Percentiles rank a stretch among this genome's conserved stretches.
Evolutionary conservation across 257 asterid species (phyloP).

Genomic region (Solanum etuberosum): DNA sequence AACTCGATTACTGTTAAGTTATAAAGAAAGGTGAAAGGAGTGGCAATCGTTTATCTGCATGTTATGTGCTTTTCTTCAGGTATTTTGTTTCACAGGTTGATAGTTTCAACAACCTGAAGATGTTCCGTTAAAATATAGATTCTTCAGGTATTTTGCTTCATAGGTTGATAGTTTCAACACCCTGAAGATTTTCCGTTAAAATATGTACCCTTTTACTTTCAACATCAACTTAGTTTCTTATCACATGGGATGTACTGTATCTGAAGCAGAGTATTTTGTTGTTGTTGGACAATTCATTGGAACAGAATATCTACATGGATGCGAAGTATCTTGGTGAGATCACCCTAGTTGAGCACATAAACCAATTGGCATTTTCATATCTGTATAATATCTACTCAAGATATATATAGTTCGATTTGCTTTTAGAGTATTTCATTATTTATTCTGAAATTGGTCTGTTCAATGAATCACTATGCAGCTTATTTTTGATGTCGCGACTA

Average conservation of each 20-base stretch:
- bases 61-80: not conserved
- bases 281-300: not conserved
- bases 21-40: not conserved
- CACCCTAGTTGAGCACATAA: not conserved
- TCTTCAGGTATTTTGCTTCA: not conserved
- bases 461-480: conserved; percentile 9
- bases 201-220: not conserved
- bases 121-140: not conserved
- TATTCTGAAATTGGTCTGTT: not conserved
- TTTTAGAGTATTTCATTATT: not conserved
- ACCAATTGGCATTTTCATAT: not conserved
- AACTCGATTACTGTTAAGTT: not conserved
- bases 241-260: not conserved
- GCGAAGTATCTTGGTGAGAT: not conserved
- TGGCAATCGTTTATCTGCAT: not conserved
- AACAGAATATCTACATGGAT: not conserved
- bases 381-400: not conserved
- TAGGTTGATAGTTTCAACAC: not conserved
- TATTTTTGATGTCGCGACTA: conserved; percentile 28
- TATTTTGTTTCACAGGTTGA: not conserved
- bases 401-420: not conserved
- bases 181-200: not conserved
- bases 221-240: not conserved
- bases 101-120: not conserved
- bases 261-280: not conserved